Conservation (phyloP, 371 early-diverging fungal species). For the Capniomyces stellatus region DNA sequence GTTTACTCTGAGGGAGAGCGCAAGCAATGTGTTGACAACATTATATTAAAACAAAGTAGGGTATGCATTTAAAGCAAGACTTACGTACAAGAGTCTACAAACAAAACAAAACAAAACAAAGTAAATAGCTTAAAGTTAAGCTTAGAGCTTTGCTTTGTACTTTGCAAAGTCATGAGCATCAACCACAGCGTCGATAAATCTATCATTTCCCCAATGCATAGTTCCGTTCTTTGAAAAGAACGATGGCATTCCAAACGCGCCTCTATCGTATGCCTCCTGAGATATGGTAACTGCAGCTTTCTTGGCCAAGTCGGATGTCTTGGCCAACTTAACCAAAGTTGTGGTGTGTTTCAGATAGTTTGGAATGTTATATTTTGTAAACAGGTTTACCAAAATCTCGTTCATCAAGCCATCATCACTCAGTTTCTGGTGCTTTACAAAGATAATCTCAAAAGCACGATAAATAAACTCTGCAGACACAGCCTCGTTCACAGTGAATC, state of each 20-base stretch:
- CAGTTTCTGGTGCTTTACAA: constrained; percentile 13
- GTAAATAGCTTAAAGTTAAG: too few species aligned
- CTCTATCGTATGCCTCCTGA: constrained; percentile 7
- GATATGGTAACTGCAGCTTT: constrained; percentile 6
- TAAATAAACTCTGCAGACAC: constrained; percentile 18
- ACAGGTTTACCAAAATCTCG: constrained; percentile 10
- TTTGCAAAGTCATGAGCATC: neutral
- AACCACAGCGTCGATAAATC: constrained; percentile 14
- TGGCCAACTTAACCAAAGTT: constrained; percentile 4
- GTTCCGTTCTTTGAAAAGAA: constrained; percentile 18
- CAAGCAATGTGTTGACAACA: too few species aligned
- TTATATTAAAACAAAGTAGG: too few species aligned
- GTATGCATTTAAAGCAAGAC: too few species aligned
- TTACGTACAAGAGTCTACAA: too few species aligned
- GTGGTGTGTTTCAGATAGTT: constrained; percentile 7
- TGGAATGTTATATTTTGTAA: constrained; percentile 4
- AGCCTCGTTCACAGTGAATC: neutral
- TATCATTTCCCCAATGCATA: constrained; percentile 26
- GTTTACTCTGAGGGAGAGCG: too few species aligned
- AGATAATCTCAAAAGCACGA: constrained; percentile 13
- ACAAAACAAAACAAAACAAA: too few species aligned
- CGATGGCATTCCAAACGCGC: constrained; percentile 19
- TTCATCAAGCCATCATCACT: constrained; percentile 8
- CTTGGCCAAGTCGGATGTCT: constrained; percentile 5
- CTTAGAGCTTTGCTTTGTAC: too few species aligned